Evolutionary conservation across 176 grass and related monocot genomes (phyloP).

Genomic region (Zoysia japonica): DNA sequence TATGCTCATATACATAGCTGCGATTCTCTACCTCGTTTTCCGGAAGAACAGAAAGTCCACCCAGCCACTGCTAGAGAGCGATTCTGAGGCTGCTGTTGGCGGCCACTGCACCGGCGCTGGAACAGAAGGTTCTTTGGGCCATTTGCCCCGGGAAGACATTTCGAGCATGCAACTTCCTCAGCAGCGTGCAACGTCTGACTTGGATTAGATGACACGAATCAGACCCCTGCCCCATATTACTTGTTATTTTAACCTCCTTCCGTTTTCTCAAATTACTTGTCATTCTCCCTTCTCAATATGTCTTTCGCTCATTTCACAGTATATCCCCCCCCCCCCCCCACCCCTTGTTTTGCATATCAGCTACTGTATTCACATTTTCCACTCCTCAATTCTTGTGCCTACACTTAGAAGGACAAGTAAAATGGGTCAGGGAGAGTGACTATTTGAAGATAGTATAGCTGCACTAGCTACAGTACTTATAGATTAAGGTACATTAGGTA

Average conservation of each 20-base stretch:
- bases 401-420: no score
- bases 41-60: slow-evolving; percentile 75
- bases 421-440: no score
- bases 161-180: slow-evolving; percentile 93
- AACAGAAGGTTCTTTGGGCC: slow-evolving; percentile 47
- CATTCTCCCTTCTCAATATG: no score
- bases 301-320: no score
- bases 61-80: slow-evolving; percentile 50
- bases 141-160: slow-evolving; percentile 89
- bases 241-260: no score
- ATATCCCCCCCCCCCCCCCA: no score
- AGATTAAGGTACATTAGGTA: slow-evolving; percentile 8
- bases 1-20: slow-evolving; percentile 70
- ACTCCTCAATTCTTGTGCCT: no score
- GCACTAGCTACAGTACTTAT: slow-evolving; percentile 9
- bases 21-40: slow-evolving; percentile 78
- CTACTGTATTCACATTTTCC: no score
- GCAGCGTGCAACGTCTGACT: slow-evolving; percentile 41
- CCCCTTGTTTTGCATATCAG: no score
- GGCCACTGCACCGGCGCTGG: background rate
- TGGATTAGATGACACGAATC: slow-evolving; percentile 45
- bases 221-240: background rate
- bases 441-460: slow-evolving; percentile 12
- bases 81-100: slow-evolving; percentile 34
- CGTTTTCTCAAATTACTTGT: no score